These are phyloP conservation scores for Nannizziopsis barbatae DNA, from an alignment of 2,329 filamentous ascomycete species.

Conservation along the genomic window DNA sequence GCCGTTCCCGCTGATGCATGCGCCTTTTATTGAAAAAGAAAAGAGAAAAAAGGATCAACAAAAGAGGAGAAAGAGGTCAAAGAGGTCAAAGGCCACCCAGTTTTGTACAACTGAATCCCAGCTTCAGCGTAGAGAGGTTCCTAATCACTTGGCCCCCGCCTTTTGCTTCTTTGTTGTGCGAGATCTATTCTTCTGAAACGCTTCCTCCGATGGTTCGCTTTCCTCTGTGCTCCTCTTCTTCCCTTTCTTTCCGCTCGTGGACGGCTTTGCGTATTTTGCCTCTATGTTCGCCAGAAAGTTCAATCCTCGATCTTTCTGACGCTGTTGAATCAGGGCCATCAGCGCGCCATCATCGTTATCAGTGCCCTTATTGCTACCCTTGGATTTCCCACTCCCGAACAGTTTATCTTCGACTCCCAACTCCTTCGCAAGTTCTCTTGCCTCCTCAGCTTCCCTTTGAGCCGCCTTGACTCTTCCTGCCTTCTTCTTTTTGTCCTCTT, in stretches of 20 bases:
- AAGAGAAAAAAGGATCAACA: too few species aligned
- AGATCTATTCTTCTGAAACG: slow-evolving; percentile 33
- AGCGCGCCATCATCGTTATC: slow-evolving; percentile 38
- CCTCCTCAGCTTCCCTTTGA: slow-evolving; percentile 57
- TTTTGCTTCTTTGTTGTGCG: slow-evolving; percentile 24
- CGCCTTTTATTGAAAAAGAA: too few species aligned
- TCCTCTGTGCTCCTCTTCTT: slow-evolving; percentile 37
- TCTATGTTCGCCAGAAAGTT: slow-evolving; percentile 63
- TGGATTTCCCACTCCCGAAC: slow-evolving; percentile 40
- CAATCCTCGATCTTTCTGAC: slow-evolving; percentile 52
- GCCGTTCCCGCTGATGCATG: too few species aligned
- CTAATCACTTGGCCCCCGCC: background rate
- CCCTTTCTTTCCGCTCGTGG: slow-evolving; percentile 29
- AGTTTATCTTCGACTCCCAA: slow-evolving; percentile 62
- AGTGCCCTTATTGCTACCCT: slow-evolving; percentile 37
- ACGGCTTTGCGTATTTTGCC: slow-evolving; percentile 54
- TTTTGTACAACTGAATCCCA: background rate
- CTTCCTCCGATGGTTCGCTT: slow-evolving; percentile 53
- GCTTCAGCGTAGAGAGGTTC: background rate
- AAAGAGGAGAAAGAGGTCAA: too few species aligned
- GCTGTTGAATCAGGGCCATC: slow-evolving; percentile 62
- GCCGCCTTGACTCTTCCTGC: slow-evolving; percentile 51
- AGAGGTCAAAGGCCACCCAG: too few species aligned
- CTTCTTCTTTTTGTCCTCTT: slow-evolving; percentile 58
- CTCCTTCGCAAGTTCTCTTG: slow-evolving; percentile 63